A percentile compares a stretch with the other conserved stretches of the same genome.
These are phyloP conservation scores for Pichia sp. DNA, from an alignment of 1,139 yeast species.

Conservation along the genomic window DNA sequence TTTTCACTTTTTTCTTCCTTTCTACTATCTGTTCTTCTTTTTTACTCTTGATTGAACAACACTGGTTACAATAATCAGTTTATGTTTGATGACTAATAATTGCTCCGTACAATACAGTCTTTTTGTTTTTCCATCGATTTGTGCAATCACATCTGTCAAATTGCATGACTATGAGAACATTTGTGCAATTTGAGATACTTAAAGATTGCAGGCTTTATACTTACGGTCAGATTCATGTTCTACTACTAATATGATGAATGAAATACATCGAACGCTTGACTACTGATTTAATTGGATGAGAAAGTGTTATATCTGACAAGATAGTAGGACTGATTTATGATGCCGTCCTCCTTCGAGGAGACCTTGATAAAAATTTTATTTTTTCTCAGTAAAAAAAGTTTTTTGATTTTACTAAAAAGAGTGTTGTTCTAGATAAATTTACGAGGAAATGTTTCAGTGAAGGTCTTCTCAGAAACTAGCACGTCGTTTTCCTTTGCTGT, in stretches of 20 bases:
- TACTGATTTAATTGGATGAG: constrained; percentile 19
- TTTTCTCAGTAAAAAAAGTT: no score
- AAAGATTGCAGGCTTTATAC: neutral
- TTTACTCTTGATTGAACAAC: no score
- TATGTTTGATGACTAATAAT: no score
- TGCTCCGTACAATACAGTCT: no score
- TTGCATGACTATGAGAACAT: neutral
- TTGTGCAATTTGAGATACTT: neutral
- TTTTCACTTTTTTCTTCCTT: no score
- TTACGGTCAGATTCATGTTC: neutral
- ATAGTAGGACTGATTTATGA: neutral
- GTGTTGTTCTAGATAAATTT: constrained; percentile 8
- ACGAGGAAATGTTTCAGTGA: constrained; percentile 25
- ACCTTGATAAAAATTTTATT: no score
- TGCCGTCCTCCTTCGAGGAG: no score
- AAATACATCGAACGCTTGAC: constrained; percentile 20
- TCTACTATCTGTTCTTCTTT: no score
- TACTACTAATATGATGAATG: constrained; percentile 13
- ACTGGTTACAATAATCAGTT: no score
- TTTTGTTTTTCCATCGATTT: no score
- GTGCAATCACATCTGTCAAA: neutral
- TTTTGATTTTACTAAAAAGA: neutral
- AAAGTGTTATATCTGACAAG: constrained; percentile 18
- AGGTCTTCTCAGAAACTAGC: constrained; percentile 26
- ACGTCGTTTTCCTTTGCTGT: constrained; percentile 31